Conservation (phyloP, 805 yeast genomes). For the Candida quercuum region DNA sequence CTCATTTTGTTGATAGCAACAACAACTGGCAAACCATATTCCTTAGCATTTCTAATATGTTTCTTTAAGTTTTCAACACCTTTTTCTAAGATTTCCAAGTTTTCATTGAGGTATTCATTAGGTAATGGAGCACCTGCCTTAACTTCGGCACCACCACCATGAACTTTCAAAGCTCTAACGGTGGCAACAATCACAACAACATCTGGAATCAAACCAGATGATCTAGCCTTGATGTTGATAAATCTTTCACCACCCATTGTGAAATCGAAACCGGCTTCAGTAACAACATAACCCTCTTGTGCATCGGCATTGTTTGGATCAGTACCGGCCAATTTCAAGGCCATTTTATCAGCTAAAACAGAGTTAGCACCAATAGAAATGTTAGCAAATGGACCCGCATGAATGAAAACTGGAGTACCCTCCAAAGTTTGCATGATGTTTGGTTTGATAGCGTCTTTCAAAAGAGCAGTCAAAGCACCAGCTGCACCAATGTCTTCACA, state of each 20-base stretch:
- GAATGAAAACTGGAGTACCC: slow-evolving; percentile 96
- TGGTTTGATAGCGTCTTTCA: slow-evolving; percentile 96
- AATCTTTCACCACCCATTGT: slow-evolving; percentile 99
- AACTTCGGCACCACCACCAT: slow-evolving; percentile 97
- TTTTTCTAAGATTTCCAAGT: slow-evolving; percentile 65
- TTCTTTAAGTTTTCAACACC: slow-evolving; percentile 89
- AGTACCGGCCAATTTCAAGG: slow-evolving; percentile 81
- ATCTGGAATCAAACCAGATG: slow-evolving; percentile 84
- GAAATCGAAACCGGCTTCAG: slow-evolving; percentile 98
- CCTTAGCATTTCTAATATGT: slow-evolving; percentile 81
- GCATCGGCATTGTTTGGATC: slow-evolving; percentile 30
- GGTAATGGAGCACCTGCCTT: slow-evolving; percentile 91
- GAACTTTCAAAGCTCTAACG: slow-evolving; percentile 92
- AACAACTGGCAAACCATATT: slow-evolving; percentile 86
- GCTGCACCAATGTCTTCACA: slow-evolving; percentile 94
- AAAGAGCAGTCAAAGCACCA: slow-evolving; percentile 90
- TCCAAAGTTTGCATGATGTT: slow-evolving; percentile 95
- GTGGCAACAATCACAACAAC: slow-evolving; percentile 93
- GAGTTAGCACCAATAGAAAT: slow-evolving; percentile 96
- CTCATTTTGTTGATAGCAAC: slow-evolving; percentile 90
- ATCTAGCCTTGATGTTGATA: slow-evolving; percentile 90
- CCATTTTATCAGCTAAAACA: slow-evolving; percentile 88
- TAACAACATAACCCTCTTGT: slow-evolving; percentile 81
- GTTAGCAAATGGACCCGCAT: slow-evolving; percentile 98
- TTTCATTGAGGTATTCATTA: slow-evolving; percentile 71